These are phyloP conservation scores for Cucurbita maxima DNA, from an alignment of 306 rosid species.

Conservation along the genomic window DNA sequence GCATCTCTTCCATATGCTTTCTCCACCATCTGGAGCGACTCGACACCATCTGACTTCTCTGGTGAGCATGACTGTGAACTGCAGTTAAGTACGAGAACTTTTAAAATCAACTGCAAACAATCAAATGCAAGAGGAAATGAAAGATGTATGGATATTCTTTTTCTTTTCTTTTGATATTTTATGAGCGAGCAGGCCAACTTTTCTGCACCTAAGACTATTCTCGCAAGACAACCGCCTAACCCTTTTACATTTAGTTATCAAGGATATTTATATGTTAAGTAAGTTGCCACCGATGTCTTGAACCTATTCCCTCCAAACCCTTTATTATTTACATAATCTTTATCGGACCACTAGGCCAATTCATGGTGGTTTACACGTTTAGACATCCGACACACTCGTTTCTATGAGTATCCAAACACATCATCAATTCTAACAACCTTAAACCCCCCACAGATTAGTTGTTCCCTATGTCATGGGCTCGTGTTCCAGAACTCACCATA, in stretches of 20 bases:
- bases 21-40: conserved; percentile 58
- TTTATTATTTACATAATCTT: not conserved
- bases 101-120: not conserved
- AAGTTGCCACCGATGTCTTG: not conserved
- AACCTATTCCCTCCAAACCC: not conserved
- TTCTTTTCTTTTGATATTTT: too few species aligned
- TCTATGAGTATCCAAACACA: not conserved
- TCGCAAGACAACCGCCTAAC: not conserved
- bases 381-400: not conserved
- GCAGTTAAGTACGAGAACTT: conserved; percentile 16
- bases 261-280: too few species aligned
- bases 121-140: too few species aligned
- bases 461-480: not conserved
- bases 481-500: not conserved
- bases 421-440: not conserved
- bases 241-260: not conserved
- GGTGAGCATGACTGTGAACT: conserved; percentile 94
- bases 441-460: not conserved
- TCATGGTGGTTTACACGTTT: not conserved
- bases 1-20: conserved; percentile 47
- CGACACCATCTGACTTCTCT: conserved; percentile 48
- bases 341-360: not conserved
- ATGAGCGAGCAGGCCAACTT: too few species aligned
- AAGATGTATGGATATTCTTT: too few species aligned
- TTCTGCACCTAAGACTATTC: not conserved